phyloP scores from a whole-genome alignment of 495 filamentous ascomycete genomes.

The Aspergillus asperescens region DNA sequence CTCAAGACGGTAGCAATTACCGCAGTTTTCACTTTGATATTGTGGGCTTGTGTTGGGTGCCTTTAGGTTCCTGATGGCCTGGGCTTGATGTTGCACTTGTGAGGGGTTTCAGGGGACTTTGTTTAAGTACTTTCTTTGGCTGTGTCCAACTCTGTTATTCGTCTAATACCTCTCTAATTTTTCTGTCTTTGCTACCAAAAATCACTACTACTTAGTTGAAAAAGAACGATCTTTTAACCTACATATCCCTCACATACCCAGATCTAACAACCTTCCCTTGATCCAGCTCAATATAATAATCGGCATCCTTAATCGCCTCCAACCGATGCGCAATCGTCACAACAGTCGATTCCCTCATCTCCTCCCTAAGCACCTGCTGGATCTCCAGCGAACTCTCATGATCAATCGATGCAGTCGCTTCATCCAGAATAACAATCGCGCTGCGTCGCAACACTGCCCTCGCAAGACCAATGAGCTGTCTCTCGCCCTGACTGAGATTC shows the following conservation, averaged over 20 bases:
- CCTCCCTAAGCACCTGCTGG: slow-evolving; percentile 68
- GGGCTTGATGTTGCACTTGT: too few relatives aligned
- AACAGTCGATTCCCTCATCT: slow-evolving; percentile 72
- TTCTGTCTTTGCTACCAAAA: background rate
- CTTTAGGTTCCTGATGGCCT: too few relatives aligned
- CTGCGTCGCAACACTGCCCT: slow-evolving; percentile 54
- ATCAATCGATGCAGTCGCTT: slow-evolving; percentile 85
- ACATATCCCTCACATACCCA: slow-evolving; percentile 32
- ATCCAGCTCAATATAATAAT: slow-evolving; percentile 66
- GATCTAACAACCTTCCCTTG: slow-evolving; percentile 49
- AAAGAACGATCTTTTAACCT: background rate
- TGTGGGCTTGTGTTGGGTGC: too few relatives aligned
- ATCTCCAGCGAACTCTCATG: slow-evolving; percentile 70
- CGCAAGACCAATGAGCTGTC: slow-evolving; percentile 57
- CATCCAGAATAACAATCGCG: slow-evolving; percentile 61
- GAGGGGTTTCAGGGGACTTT: too few relatives aligned
- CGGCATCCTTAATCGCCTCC: slow-evolving; percentile 72
- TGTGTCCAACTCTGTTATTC: background rate
- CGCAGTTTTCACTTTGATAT: too few relatives aligned
- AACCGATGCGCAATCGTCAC: slow-evolving; percentile 82
- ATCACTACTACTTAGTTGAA: background rate
- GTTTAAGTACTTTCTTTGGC: background rate
- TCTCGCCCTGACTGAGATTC: slow-evolving; percentile 57
- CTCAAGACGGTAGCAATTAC: background rate
- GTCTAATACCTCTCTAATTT: background rate